Base-by-base conservation (phyloP, 345 rosid species). In the Cochlearia excelsa region DNA sequence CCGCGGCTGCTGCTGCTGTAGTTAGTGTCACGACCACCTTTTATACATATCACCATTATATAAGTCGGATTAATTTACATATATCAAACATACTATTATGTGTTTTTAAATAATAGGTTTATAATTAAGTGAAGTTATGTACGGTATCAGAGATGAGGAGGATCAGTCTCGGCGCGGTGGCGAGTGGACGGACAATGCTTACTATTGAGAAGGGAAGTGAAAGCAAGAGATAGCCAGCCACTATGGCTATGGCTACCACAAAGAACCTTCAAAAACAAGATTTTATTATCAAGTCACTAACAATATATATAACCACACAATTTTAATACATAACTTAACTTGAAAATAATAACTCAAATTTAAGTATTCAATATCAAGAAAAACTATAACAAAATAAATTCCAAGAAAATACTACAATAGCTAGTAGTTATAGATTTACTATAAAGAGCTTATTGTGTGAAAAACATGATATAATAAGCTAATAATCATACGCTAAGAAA, bases 141-240 rank as follows among this genome's bases (percentile, higher is more conserved):
- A 90, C 97, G 0, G 78, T 80, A 75, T 91, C 98, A 48, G 72
- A 63, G 26, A 82, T 67, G 55, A 91, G 74, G 26, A 91, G 84
- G 44, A 82, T 73, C 27, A 84, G 55, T 37, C 87, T 77, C 0
- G 86, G 91, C 4, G 75, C 95, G 5, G 61, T 59, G 0, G 96
- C 90, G 2, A 57, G 80, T 6, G 96, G 98, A 30, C 96, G 96
- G 54, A 85, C 50, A 30, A 91, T 91, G 43, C 77, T 30, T 9
- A 91, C 78, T 11, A 91, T 52, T 51, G 96, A 88, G 79, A 88
- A 75, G 0, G 96, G 95, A 55, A 91, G 86, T 0, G 95, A 91
- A 63, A 85, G 84, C 53, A 87, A 82, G 27, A 91, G 77, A 63
- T 91, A 91, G 40, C 88, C 77, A 0, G 74, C 84, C 0, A 80